Percentiles rank a stretch among this genome's conserved stretches.
Evolutionary conservation across 1,284 basidiomycete species (phyloP).

Genomic region (Malassezia globosa): DNA sequence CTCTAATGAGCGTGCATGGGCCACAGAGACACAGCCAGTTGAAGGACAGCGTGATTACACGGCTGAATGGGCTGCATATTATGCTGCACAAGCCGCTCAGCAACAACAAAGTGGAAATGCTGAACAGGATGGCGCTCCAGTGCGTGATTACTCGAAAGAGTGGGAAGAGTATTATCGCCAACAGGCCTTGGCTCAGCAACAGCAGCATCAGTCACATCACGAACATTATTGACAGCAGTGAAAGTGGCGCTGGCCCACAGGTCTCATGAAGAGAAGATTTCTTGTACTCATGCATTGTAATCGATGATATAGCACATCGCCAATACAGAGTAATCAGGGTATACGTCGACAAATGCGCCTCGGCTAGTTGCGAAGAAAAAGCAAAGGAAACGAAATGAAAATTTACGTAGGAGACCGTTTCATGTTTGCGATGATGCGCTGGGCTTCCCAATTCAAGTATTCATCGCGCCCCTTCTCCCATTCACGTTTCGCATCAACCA

Average conservation of each 20-base stretch:
- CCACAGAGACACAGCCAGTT: slow-evolving; percentile 4
- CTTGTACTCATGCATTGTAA: not conserved
- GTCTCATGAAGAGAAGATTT: too few species aligned
- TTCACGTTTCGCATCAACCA: slow-evolving; percentile 13
- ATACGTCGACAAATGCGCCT: too few species aligned
- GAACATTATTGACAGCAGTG: too few species aligned
- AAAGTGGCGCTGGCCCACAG: too few species aligned
- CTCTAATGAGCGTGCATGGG: slow-evolving; percentile 3
- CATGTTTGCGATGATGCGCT: slow-evolving; percentile 27
- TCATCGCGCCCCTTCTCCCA: slow-evolving; percentile 33
- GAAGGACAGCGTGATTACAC: slow-evolving; percentile 35
- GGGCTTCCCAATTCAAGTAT: slow-evolving; percentile 38
- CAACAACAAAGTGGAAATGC: slow-evolving; percentile 2
- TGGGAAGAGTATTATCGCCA: slow-evolving; percentile 41
- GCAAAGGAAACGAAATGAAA: not conserved
- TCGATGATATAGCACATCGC: not conserved
- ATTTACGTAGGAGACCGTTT: slow-evolving; percentile 10
- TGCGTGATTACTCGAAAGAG: slow-evolving; percentile 40
- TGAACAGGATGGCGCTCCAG: slow-evolving; percentile 6
- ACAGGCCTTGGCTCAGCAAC: slow-evolving; percentile 27
- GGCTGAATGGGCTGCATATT: slow-evolving; percentile 45
- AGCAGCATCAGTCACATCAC: not conserved
- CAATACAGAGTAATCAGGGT: not conserved
- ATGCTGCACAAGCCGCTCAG: slow-evolving; percentile 30
- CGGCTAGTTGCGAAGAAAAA: not conserved